phyloP scores from a whole-genome alignment of 179 eudicot species.

The Spinacia oleracea region DNA sequence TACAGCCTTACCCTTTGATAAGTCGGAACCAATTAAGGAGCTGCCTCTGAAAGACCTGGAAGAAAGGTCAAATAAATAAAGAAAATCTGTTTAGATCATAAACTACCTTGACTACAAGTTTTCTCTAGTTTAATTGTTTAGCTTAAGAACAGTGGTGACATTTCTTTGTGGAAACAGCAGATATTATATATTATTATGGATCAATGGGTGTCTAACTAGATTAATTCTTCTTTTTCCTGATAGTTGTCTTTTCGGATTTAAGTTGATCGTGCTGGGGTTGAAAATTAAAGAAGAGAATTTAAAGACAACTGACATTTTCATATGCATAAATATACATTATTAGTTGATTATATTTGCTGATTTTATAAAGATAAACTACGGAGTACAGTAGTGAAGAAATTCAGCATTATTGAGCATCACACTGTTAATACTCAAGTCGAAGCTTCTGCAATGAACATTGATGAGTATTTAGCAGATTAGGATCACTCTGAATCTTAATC shows the following conservation, averaged over 20 bases:
- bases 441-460: conserved; percentile 15
- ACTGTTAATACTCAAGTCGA: conserved; percentile 19
- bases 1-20: neutral
- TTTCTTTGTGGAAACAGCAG: neutral
- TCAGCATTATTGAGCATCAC: conserved; percentile 13
- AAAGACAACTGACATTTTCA: conserved; percentile 16
- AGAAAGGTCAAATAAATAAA: neutral
- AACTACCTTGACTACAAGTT: neutral
- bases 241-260: neutral
- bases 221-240: neutral
- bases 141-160: neutral
- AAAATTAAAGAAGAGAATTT: neutral
- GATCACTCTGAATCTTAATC: conserved; percentile 8
- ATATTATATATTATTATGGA: neutral
- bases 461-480: conserved; percentile 7
- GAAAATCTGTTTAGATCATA: neutral
- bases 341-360: neutral
- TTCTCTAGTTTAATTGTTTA: neutral
- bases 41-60: neutral
- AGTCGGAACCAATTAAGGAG: neutral
- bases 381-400: conserved; percentile 3
- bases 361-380: conserved; percentile 3
- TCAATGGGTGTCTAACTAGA: neutral
- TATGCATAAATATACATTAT: conserved; percentile 20
- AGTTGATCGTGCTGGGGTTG: neutral